These are phyloP conservation scores for Arthrobotrys sphaeroides DNA, from an alignment of 2,329 filamentous ascomycete genomes.

Conservation along the genomic window DNA sequence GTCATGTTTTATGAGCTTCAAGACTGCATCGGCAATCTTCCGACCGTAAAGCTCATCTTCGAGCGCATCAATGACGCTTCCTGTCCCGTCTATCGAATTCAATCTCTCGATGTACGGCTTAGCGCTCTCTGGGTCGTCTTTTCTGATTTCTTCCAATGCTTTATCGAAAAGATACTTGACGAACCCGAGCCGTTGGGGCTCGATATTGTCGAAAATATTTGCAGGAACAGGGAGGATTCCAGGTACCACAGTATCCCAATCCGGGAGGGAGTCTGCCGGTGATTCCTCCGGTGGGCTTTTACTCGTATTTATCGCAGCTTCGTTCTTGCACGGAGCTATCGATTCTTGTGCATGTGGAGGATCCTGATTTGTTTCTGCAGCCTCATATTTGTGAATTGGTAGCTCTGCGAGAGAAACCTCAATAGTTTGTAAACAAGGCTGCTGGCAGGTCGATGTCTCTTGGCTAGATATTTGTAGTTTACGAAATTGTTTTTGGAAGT, in stretches of 20 bases:
- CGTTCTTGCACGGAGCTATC: too few relatives aligned
- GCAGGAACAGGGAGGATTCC: too few relatives aligned
- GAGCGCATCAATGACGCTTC: background rate
- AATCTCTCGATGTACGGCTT: conserved; percentile 25
- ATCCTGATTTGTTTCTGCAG: background rate
- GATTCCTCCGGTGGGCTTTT: background rate
- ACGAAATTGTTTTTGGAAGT: conserved; percentile 24
- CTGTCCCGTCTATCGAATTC: conserved; percentile 4
- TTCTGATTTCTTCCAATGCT: conserved; percentile 5
- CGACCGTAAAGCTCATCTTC: background rate
- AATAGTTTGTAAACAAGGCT: too few relatives aligned
- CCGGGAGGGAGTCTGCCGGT: too few relatives aligned
- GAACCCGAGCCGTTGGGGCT: conserved; percentile 13
- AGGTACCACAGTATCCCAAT: too few relatives aligned
- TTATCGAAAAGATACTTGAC: conserved; percentile 37
- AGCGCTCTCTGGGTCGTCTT: background rate
- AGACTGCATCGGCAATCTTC: background rate
- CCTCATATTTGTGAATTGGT: too few relatives aligned
- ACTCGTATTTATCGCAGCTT: background rate
- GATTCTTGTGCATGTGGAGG: background rate
- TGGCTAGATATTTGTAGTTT: background rate
- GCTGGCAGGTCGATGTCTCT: background rate
- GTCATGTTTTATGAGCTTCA: background rate
- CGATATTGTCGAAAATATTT: background rate
- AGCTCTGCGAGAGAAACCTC: too few relatives aligned